Percentiles rank a stretch among this genome's conserved stretches.
These are phyloP conservation scores for Claviceps sp. DNA, from an alignment of 2,329 filamentous ascomycete species.

Conservation along the genomic window DNA sequence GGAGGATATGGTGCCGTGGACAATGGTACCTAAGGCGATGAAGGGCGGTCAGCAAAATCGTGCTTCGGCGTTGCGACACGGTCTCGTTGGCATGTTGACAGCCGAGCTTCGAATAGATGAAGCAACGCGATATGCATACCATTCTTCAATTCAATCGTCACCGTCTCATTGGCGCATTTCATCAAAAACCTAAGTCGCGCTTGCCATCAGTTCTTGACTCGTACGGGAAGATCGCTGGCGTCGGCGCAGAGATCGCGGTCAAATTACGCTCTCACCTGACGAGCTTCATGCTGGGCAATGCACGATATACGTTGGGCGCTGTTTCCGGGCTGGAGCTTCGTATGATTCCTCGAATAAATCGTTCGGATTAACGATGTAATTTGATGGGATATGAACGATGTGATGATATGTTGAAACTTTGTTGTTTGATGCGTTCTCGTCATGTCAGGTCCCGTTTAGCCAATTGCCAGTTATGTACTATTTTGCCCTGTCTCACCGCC, in stretches of 20 bases:
- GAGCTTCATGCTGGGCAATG: constrained; percentile 72
- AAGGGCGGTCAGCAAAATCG: neutral
- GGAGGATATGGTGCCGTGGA: constrained; percentile 92
- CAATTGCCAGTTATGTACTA: too few relatives aligned
- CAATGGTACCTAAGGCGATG: constrained; percentile 62
- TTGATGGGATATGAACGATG: too few relatives aligned
- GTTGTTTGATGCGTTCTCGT: too few relatives aligned
- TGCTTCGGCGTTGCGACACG: neutral
- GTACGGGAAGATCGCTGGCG: constrained; percentile 4
- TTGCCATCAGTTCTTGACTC: constrained; percentile 5
- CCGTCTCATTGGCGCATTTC: constrained; percentile 98
- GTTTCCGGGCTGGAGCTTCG: neutral
- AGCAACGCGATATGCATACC: constrained; percentile 35
- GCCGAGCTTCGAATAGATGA: neutral
- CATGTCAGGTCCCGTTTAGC: too few relatives aligned
- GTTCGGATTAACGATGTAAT: too few relatives aligned
- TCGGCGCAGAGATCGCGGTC: neutral
- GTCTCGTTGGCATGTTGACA: neutral
- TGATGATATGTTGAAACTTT: too few relatives aligned
- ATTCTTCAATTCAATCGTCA: constrained; percentile 97
- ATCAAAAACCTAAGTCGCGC: constrained; percentile 70
- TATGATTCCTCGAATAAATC: neutral
- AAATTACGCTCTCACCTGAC: constrained; percentile 57
- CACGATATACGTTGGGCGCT: neutral
- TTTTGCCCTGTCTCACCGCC: too few relatives aligned